phyloP scores from a whole-genome alignment of 345 rosid genomes.

The Odontarrhena argentea region DNA sequence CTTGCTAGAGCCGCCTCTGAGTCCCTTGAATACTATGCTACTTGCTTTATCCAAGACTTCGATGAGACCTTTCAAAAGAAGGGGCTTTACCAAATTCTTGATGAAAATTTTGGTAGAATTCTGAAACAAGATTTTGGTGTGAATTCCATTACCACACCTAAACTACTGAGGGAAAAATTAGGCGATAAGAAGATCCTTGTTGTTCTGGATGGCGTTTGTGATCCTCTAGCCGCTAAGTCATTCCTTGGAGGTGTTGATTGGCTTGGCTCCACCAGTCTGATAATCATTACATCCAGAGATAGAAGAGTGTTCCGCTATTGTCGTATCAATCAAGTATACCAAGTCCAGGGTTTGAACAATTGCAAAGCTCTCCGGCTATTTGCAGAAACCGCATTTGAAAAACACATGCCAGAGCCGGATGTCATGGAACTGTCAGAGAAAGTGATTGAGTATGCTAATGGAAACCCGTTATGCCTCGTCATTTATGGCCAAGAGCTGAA shows the following conservation, averaged over 20 bases:
- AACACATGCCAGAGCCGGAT: background rate
- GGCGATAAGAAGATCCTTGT: constrained; percentile 5
- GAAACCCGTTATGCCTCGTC: constrained; percentile 42
- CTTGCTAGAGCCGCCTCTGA: too few species aligned
- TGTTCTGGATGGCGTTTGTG: background rate
- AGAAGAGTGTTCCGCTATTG: constrained; percentile 15
- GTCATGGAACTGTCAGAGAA: background rate
- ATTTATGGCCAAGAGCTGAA: background rate
- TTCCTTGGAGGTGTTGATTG: constrained; percentile 14
- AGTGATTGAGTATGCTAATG: constrained; percentile 26
- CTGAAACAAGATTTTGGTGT: too few species aligned
- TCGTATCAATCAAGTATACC: constrained; percentile 13
- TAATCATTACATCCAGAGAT: constrained; percentile 10
- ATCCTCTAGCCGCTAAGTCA: constrained; percentile 5
- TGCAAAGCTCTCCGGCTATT: background rate
- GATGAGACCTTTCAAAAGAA: too few species aligned
- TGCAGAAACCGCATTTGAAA: background rate
- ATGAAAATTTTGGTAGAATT: too few species aligned
- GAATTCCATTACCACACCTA: too few species aligned
- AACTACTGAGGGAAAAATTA: background rate
- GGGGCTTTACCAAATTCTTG: too few species aligned
- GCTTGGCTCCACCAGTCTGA: constrained; percentile 20
- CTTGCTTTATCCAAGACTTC: too few species aligned
- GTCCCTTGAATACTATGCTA: too few species aligned
- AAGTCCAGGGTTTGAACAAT: constrained; percentile 5